A percentile compares a stretch with the other conserved stretches of the same genome.
Evolutionary conservation across 805 yeast species (phyloP).

Genomic region (Candida verbasci): DNA sequence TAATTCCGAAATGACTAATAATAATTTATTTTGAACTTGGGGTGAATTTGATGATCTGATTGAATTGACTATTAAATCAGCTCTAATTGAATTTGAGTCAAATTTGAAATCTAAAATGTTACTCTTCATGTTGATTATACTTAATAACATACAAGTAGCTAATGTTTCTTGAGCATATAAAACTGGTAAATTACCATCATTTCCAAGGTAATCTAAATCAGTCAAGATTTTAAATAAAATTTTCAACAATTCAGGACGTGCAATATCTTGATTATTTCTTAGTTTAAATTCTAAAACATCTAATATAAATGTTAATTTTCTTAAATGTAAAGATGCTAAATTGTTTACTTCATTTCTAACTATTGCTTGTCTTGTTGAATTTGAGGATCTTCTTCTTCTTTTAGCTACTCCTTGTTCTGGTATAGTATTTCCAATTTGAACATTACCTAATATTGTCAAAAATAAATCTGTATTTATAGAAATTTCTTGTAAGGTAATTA

Average conservation of each 20-base stretch:
- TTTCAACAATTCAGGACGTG: conserved; percentile 44
- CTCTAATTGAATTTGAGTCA: conserved; percentile 69
- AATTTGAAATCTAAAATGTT: conserved; percentile 24
- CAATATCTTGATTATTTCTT: conserved; percentile 23
- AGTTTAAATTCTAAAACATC: conserved; percentile 67
- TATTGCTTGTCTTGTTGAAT: conserved; percentile 71
- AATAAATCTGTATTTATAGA: conserved; percentile 54
- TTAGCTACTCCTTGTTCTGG: conserved; percentile 56
- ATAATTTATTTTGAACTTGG: conserved; percentile 86
- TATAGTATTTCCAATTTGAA: conserved; percentile 48
- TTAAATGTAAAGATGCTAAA: conserved; percentile 74
- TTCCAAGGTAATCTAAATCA: conserved; percentile 79
- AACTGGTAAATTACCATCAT: conserved; percentile 88
- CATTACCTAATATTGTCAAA: conserved; percentile 53
- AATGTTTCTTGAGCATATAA: conserved; percentile 86
- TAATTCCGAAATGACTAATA: conserved; percentile 79
- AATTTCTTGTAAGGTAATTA: conserved; percentile 50
- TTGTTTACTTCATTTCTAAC: conserved; percentile 64
- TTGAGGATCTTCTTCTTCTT: conserved; percentile 78
- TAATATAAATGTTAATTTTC: conserved; percentile 69
- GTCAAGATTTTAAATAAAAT: conserved; percentile 59
- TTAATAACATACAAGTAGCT: conserved; percentile 77
- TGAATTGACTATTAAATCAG: conserved; percentile 86
- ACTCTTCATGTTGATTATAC: conserved; percentile 52
- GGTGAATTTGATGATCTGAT: conserved; percentile 88